Percentiles rank a stretch among this genome's conserved stretches.
These are phyloP conservation scores for Blattamonas nauphoetae DNA, from an alignment of 78 protist genomes.

Conservation along the genomic window DNA sequence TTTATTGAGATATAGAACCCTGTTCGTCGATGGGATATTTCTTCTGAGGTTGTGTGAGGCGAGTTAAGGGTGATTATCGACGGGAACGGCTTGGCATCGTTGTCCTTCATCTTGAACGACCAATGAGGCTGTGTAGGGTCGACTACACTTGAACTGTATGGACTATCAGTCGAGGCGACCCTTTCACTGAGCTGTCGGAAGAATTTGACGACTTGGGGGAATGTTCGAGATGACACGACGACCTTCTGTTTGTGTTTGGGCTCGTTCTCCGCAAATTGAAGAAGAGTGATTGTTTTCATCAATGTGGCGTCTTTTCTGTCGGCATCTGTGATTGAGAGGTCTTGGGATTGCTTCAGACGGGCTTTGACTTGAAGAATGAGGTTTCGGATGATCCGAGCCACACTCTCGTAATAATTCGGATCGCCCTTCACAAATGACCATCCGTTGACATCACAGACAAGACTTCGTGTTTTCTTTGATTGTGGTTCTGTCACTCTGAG, in stretches of 20 bases:
- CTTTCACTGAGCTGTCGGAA: too few relatives aligned
- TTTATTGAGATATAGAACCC: too few relatives aligned
- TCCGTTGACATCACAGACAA: conserved; percentile 20
- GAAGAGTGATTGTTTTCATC: background rate
- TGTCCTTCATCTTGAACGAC: too few relatives aligned
- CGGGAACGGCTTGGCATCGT: too few relatives aligned
- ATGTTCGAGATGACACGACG: background rate
- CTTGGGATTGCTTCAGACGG: background rate
- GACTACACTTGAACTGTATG: too few relatives aligned
- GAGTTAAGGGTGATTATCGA: too few relatives aligned
- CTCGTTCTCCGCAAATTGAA: background rate
- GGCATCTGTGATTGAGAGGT: background rate
- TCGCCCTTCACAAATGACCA: conserved; percentile 21
- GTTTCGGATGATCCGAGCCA: background rate
- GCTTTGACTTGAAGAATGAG: conserved; percentile 8
- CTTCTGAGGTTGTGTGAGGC: too few relatives aligned
- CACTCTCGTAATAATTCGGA: background rate
- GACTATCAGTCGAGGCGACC: too few relatives aligned
- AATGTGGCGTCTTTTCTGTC: background rate
- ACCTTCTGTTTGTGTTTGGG: conserved; percentile 11
- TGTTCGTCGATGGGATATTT: too few relatives aligned
- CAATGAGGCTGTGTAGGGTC: too few relatives aligned
- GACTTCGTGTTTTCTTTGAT: background rate
- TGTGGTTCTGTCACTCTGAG: background rate
- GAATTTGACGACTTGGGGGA: background rate